Conservation (phyloP, 495 filamentous ascomycete genomes). For the Hyaloscypha finlandica region DNA sequence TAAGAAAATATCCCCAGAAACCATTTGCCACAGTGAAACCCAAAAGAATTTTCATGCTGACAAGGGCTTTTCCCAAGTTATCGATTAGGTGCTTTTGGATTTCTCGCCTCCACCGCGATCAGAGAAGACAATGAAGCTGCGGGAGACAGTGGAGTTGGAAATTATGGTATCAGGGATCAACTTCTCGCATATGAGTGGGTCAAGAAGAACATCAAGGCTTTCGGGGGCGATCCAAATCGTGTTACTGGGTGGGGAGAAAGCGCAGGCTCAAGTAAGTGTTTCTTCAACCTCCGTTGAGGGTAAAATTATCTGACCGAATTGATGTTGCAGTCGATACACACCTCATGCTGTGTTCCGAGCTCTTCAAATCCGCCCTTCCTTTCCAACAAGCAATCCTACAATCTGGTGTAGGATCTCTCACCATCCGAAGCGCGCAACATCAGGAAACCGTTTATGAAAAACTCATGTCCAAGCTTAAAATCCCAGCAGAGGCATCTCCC, state of each 20-base stretch:
- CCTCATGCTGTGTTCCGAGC: constrained; percentile 1
- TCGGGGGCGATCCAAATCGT: constrained; percentile 38
- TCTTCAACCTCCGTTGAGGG: too few relatives aligned
- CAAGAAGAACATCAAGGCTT: constrained; percentile 46
- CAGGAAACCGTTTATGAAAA: background rate
- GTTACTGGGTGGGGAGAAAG: constrained; percentile 50
- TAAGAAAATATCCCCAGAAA: background rate
- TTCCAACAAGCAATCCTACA: background rate
- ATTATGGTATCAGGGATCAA: constrained; percentile 52
- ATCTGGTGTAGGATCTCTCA: background rate
- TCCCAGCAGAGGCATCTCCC: background rate
- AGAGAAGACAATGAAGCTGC: background rate
- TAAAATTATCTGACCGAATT: too few relatives aligned
- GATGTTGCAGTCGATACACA: constrained; percentile 10
- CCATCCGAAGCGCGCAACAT: background rate
- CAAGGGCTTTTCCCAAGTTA: constrained; percentile 15
- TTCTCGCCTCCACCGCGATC: constrained; percentile 30
- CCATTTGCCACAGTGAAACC: too few relatives aligned
- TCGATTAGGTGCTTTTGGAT: constrained; percentile 36
- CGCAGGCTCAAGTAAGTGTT: constrained; percentile 54
- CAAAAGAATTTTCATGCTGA: background rate
- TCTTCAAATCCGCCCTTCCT: background rate
- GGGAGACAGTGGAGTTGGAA: constrained; percentile 43
- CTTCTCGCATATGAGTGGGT: constrained; percentile 45
- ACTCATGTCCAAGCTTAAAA: background rate